Evolutionary conservation across 2,329 filamentous ascomycete genomes (phyloP).

Genomic region (Cladophialophora carrionii): DNA sequence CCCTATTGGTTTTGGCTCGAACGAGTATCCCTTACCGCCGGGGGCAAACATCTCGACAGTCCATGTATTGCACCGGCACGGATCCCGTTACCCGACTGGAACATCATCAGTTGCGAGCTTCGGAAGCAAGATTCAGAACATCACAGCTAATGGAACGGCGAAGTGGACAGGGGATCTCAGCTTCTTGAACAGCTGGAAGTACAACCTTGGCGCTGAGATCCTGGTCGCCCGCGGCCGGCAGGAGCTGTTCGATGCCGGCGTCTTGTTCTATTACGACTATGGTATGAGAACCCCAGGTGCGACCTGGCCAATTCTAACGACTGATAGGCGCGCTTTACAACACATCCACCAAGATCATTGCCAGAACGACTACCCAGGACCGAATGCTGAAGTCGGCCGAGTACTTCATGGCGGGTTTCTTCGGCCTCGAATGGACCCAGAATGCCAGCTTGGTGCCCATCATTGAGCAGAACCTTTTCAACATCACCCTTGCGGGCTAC

Average conservation of each 20-base stretch:
- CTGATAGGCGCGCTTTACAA: constrained; percentile 61
- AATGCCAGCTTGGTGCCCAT: constrained; percentile 74
- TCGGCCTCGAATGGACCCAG: constrained; percentile 72
- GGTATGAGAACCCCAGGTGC: constrained; percentile 45
- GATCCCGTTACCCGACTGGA: constrained; percentile 71
- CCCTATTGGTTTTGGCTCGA: constrained; percentile 69
- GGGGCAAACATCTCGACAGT: constrained; percentile 71
- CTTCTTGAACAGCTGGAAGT: constrained; percentile 71
- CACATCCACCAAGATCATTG: constrained; percentile 72
- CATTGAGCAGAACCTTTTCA: constrained; percentile 66
- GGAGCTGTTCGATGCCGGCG: constrained; percentile 71
- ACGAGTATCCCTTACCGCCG: constrained; percentile 66
- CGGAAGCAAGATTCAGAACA: constrained; percentile 61
- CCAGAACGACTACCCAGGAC: constrained; percentile 73
- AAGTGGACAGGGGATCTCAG: constrained; percentile 62
- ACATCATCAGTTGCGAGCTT: constrained; percentile 60
- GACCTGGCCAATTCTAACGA: background rate
- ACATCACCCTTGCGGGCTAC: constrained; percentile 67
- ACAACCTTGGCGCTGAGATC: constrained; percentile 70
- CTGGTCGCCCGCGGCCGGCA: constrained; percentile 72
- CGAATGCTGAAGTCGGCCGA: constrained; percentile 77
- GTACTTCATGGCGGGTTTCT: constrained; percentile 78
- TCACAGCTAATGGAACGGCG: constrained; percentile 54
- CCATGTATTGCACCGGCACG: constrained; percentile 74
- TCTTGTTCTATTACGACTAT: constrained; percentile 74